Evolutionary conservation across 2,329 filamentous ascomycete genomes (phyloP).

Genomic region (Dactylonectria macrodidyma): DNA sequence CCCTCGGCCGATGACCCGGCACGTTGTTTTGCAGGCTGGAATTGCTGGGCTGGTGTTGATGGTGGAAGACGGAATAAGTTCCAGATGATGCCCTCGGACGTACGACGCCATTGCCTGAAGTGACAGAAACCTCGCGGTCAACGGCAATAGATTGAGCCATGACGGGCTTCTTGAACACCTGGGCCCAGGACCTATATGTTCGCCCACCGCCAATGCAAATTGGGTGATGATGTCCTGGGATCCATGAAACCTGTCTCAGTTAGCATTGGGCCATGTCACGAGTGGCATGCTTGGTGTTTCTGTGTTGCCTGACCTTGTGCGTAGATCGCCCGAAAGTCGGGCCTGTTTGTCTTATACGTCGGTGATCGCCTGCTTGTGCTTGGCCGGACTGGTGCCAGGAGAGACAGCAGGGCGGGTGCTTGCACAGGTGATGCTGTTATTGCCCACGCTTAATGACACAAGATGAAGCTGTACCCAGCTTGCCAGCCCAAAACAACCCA

Average conservation of each 20-base stretch:
- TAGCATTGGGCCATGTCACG: conserved; percentile 25
- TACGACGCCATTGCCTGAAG: conserved; percentile 39
- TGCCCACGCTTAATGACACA: not conserved
- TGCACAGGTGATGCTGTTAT: conserved; percentile 4
- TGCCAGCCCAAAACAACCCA: not conserved
- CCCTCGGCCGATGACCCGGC: conserved; percentile 39
- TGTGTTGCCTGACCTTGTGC: conserved; percentile 34
- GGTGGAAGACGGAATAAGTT: conserved; percentile 22
- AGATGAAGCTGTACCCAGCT: conserved; percentile 10
- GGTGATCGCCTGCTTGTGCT: conserved; percentile 12
- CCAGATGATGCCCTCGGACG: conserved; percentile 36
- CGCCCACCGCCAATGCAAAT: conserved; percentile 31
- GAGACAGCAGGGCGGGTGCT: conserved; percentile 5
- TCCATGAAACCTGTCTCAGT: conserved; percentile 44
- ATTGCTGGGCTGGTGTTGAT: conserved; percentile 13
- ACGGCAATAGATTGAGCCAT: conserved; percentile 44
- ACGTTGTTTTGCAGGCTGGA: conserved; percentile 14
- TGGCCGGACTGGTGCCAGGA: conserved; percentile 2
- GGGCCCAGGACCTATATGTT: conserved; percentile 13
- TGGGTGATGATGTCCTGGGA: conserved; percentile 42
- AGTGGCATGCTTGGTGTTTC: not conserved
- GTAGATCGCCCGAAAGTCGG: conserved; percentile 33
- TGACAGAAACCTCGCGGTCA: conserved; percentile 41
- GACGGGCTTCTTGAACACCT: conserved; percentile 38
- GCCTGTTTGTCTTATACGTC: conserved; percentile 30